These are phyloP conservation scores for Corylus avellana DNA, from an alignment of 306 rosid species.

Conservation along the genomic window DNA sequence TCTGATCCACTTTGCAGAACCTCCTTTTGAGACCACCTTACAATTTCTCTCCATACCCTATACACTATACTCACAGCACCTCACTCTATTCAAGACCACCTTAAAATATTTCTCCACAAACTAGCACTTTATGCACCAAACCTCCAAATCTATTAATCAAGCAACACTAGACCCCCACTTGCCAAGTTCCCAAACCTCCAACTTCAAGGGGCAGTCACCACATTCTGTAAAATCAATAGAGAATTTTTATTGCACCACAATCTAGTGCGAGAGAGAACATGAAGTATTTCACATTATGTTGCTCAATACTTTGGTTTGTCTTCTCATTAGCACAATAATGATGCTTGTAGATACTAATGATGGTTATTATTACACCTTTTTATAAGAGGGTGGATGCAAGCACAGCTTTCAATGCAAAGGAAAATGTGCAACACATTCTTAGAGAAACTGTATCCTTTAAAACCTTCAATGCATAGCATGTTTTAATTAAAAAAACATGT, in stretches of 20 bases:
- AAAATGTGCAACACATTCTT: not conserved
- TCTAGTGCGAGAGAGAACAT: not conserved
- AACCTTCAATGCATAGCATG: too few species aligned
- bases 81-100: not conserved
- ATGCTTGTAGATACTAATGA: not conserved
- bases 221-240: not conserved
- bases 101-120: not conserved
- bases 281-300: not conserved
- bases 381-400: not conserved
- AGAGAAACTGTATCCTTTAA: not conserved
- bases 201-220: not conserved
- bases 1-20: not conserved
- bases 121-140: not conserved
- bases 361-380: not conserved
- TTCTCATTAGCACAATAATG: not conserved
- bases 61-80: not conserved
- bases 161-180: not conserved
- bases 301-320: too few species aligned
- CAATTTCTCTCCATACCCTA: too few species aligned
- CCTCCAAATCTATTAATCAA: not conserved
- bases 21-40: too few species aligned
- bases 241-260: not conserved
- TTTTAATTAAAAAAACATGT: too few species aligned
- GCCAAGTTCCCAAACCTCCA: not conserved
- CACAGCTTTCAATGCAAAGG: not conserved